A percentile compares a stretch with the other conserved stretches of the same genome.
Conservation (phyloP, 202 grass and related monocot species). For the Zoysia matrella region DNA sequence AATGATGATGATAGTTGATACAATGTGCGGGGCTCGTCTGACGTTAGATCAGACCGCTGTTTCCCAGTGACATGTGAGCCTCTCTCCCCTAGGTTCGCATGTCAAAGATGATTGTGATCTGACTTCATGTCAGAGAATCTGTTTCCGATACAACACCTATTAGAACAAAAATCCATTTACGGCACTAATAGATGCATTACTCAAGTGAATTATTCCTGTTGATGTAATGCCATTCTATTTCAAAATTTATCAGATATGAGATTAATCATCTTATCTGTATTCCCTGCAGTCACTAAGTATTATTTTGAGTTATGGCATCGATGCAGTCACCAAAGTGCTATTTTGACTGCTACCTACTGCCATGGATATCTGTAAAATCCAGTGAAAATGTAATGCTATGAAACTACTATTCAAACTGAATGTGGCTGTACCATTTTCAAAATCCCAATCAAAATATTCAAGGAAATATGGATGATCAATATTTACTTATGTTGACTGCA, state of each 20-base stretch:
- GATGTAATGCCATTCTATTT: conserved; percentile 2
- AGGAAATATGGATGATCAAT: neutral
- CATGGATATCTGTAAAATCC: neutral
- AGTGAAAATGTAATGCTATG: too few species aligned
- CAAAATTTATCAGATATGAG: neutral
- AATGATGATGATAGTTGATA: neutral
- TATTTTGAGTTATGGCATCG: too few species aligned
- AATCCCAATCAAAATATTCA: neutral
- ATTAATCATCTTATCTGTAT: neutral
- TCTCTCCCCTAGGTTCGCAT: too few species aligned
- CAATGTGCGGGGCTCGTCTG: too few species aligned
- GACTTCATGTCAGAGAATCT: too few species aligned
- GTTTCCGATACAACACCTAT: neutral
- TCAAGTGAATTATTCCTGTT: neutral
- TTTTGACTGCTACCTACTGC: neutral
- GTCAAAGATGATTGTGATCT: too few species aligned
- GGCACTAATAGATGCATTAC: neutral
- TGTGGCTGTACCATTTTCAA: neutral
- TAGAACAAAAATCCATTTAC: neutral
- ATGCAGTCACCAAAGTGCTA: too few species aligned
- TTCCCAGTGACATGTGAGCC: too few species aligned
- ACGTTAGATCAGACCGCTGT: too few species aligned
- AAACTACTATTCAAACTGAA: neutral
- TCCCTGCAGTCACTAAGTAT: neutral
- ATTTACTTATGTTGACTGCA: neutral